Conservation (phyloP, 768 basidiomycete species). For the Aureoboletus auriporus region DNA sequence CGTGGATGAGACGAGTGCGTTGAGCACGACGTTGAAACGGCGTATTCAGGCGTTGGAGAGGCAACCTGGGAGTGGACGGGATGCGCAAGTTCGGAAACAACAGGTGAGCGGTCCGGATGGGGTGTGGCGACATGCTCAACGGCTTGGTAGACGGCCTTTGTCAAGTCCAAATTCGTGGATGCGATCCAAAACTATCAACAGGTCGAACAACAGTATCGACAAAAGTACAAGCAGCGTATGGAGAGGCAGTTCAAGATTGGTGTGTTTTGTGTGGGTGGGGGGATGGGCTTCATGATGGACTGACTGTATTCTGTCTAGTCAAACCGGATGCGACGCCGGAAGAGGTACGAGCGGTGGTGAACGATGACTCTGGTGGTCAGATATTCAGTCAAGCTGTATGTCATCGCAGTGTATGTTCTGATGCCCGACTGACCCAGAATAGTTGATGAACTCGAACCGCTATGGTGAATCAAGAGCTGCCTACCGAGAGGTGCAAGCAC, state of each 20-base stretch:
- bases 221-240: conserved; percentile 75
- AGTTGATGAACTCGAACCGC: conserved; percentile 90
- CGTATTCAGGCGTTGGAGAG: conserved; percentile 70
- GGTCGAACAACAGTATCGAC: conserved; percentile 76
- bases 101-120: conserved; percentile 44
- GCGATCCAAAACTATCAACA: conserved; percentile 82
- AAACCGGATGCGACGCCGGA: conserved; percentile 92
- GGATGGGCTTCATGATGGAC: neutral
- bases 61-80: conserved; percentile 58
- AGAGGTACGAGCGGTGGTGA: conserved; percentile 82
- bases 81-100: conserved; percentile 72
- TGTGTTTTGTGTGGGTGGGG: conserved; percentile 25
- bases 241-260: conserved; percentile 88
- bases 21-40: conserved; percentile 66
- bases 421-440: conserved; percentile 4
- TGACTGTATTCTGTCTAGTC: conserved; percentile 40
- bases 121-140: conserved; percentile 13
- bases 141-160: conserved; percentile 46
- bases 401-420: neutral
- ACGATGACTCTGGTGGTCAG: conserved; percentile 77
- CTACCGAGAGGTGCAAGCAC: conserved; percentile 94
- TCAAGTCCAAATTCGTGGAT: conserved; percentile 78
- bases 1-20: conserved; percentile 64
- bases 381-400: conserved; percentile 86
- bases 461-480: conserved; percentile 86